Evolutionary conservation across 768 basidiomycete genomes (phyloP).

Genomic region (Suillus alpinus): DNA sequence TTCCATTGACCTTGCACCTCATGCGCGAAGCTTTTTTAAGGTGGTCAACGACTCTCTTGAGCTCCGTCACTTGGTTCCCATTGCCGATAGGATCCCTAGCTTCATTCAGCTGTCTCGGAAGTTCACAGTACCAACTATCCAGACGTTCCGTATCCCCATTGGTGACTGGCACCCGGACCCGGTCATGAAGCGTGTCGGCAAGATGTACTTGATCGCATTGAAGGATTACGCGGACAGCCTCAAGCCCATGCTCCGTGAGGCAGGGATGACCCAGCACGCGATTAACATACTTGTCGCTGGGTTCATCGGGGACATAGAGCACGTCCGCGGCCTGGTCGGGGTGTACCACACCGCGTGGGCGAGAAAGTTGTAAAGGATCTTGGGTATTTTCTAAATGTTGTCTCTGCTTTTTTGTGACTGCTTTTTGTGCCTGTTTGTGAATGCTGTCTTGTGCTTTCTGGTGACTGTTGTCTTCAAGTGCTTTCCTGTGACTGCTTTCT

Average conservation of each 20-base stretch:
- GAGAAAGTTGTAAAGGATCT: conserved; percentile 20
- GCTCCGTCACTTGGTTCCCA: conserved; percentile 35
- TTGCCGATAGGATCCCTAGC: conserved; percentile 36
- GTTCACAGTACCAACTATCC: conserved; percentile 42
- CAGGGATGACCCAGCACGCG: conserved; percentile 34
- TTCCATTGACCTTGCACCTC: conserved; percentile 21
- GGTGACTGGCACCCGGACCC: conserved; percentile 46
- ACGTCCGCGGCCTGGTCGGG: conserved; percentile 45
- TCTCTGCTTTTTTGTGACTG: neutral
- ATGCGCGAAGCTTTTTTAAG: conserved; percentile 30
- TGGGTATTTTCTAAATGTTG: neutral
- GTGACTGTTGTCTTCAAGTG: neutral
- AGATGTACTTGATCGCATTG: conserved; percentile 37
- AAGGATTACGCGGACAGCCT: conserved; percentile 46
- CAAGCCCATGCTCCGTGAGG: conserved; percentile 41
- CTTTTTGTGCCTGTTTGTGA: too few relatives aligned
- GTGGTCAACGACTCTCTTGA: conserved; percentile 42
- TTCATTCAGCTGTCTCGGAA: conserved; percentile 34
- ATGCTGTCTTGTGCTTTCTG: neutral
- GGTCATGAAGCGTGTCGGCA: conserved; percentile 38
- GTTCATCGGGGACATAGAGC: conserved; percentile 46
- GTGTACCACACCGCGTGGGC: conserved; percentile 52
- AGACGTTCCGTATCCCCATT: conserved; percentile 46
- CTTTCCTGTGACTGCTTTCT: neutral
- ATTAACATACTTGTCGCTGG: conserved; percentile 39